A percentile compares a stretch with the other conserved stretches of the same genome.
These are phyloP conservation scores for Exsudoporus frostii DNA, from an alignment of 768 basidiomycete species.

Conservation along the genomic window DNA sequence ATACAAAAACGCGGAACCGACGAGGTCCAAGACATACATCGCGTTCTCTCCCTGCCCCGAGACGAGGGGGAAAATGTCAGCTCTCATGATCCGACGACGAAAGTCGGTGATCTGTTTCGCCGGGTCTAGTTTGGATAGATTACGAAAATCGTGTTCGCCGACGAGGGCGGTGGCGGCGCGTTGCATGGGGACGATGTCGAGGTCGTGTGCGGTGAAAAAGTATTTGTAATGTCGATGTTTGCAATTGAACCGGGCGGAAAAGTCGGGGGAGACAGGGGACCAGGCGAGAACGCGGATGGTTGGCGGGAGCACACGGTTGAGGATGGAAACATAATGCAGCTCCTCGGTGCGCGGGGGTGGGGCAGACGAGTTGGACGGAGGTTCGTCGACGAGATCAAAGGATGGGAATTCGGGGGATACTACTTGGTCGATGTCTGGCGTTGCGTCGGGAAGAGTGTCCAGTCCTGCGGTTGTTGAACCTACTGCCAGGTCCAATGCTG, in stretches of 20 bases:
- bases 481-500: constrained; percentile 11
- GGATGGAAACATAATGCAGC: constrained; percentile 70
- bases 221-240: constrained; percentile 93
- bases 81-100: constrained; percentile 60
- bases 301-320: constrained; percentile 85
- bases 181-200: constrained; percentile 75
- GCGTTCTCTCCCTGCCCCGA: constrained; percentile 31
- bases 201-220: constrained; percentile 72
- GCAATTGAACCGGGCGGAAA: constrained; percentile 90
- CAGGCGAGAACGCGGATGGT: constrained; percentile 91
- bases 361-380: constrained; percentile 34
- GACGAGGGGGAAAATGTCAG: constrained; percentile 57
- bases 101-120: constrained; percentile 88
- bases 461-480: background rate
- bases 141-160: constrained; percentile 94
- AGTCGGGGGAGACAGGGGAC: constrained; percentile 77
- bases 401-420: constrained; percentile 16
- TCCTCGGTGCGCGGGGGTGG: constrained; percentile 41
- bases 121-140: constrained; percentile 91
- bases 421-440: constrained; percentile 7
- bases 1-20: constrained; percentile 88
- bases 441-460: background rate
- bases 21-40: constrained; percentile 72
- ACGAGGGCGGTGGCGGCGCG: constrained; percentile 67
- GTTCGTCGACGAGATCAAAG: constrained; percentile 38